Evolutionary conservation across 495 filamentous ascomycete species (phyloP), one percentile per base, ranked within the genome.

Genomic region (Usnea hakonensis): DNA sequence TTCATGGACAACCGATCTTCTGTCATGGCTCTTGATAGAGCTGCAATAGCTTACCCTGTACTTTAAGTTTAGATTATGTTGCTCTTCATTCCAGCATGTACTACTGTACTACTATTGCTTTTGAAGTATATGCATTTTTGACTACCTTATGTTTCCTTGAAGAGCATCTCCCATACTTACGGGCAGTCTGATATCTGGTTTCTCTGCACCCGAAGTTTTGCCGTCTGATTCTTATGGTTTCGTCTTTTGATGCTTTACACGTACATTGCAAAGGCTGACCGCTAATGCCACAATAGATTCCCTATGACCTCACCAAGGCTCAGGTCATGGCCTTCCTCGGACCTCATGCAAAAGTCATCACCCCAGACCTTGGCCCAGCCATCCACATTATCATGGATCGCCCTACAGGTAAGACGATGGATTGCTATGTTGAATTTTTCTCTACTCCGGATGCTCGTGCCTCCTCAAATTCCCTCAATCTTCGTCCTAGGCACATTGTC

Each of bases 371-470:
- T 2, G 77, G 85, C 8, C 85, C 83, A 57, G 78, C 87, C 0
- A 74, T 92, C 13, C 90, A 94, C 66, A 90, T 94, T 64, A 88
- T 91, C 65, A 90, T 94, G 87, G 90, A 93, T 56, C 85, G 88
- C 10, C 76, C 83, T 0, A 89, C 87, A 1, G 81, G 81, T 54
- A 93, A 92, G 79, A 92, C 90, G 0, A 83, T 86, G 72, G 87
- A 91, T 57, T 86, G 81, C 61, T 94, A 77, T 64, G 83, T 89
- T 36, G 90, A 94, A 68, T 85, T 91, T 54, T 58, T 74, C 36
- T 80, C 76, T 8, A 60, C 74, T 0, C 62, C 73, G 0, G 84
- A 86, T 69, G 89, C 88, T 0, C 65, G 76, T 14, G 73, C 73
- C 13, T 75, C 81, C 0, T 76, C 84, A 7, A 75, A 81, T 35